Percentiles rank a stretch among this genome's conserved stretches.
Evolutionary conservation across 1,139 yeast genomes (phyloP).

Genomic region (Nakaseomyces kungkrabaensis): DNA sequence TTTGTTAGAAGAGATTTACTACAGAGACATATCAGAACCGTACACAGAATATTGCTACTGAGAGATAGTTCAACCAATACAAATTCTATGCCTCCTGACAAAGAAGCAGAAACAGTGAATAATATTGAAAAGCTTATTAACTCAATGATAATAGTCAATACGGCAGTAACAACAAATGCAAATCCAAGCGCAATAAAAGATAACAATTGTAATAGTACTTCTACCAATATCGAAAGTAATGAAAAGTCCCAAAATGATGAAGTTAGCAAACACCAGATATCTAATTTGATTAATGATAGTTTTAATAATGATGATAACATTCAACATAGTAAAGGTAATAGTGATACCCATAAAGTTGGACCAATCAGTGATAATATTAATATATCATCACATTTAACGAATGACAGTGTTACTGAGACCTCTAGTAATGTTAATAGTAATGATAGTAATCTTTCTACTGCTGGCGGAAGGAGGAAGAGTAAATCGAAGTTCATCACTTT

Average conservation of each 20-base stretch:
- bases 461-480: background rate
- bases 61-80: background rate
- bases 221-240: slow-evolving; percentile 2
- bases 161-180: background rate
- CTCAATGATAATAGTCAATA: slow-evolving; percentile 3
- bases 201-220: slow-evolving; percentile 2
- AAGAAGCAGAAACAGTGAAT: background rate
- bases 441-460: background rate
- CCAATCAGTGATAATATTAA: background rate
- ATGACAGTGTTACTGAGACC: background rate
- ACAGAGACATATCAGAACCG: slow-evolving; percentile 71
- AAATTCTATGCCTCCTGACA: background rate
- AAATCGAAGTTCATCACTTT: background rate
- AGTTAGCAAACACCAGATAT: background rate
- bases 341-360: background rate
- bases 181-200: background rate
- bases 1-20: slow-evolving; percentile 70
- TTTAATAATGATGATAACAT: background rate
- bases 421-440: background rate
- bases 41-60: slow-evolving; percentile 36
- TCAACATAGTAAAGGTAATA: background rate
- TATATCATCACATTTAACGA: background rate
- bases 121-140: background rate
- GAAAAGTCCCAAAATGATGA: slow-evolving; percentile 3
- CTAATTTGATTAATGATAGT: background rate